phyloP scores from a whole-genome alignment of 345 rosid species.

The Boechera stricta region DNA sequence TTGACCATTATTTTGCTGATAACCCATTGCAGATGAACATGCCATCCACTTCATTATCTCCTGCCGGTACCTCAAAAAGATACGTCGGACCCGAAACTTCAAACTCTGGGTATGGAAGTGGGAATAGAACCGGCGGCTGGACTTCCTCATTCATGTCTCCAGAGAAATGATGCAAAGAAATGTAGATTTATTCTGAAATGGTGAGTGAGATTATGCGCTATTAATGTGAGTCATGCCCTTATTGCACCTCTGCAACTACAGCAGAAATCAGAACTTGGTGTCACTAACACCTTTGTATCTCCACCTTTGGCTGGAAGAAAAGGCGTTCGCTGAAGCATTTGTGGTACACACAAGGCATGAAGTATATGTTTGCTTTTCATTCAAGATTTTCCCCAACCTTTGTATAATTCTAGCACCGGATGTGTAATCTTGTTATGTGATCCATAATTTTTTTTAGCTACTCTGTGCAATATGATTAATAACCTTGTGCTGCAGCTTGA shows the following conservation, averaged over 20 bases:
- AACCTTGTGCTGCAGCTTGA: slow-evolving; percentile 7
- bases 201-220: slow-evolving; percentile 35
- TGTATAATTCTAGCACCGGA: slow-evolving; percentile 37
- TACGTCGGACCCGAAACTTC: slow-evolving; percentile 59
- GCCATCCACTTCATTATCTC: slow-evolving; percentile 63
- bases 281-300: slow-evolving; percentile 21
- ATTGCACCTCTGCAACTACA: slow-evolving; percentile 3
- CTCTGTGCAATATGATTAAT: neutral
- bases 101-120: slow-evolving; percentile 58
- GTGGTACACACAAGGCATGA: slow-evolving; percentile 33
- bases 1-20: slow-evolving; percentile 15
- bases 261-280: slow-evolving; percentile 17
- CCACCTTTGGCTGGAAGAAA: slow-evolving; percentile 47
- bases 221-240: slow-evolving; percentile 41
- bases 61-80: slow-evolving; percentile 71
- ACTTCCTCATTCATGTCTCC: slow-evolving; percentile 79
- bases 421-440: slow-evolving; percentile 33
- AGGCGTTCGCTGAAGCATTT: slow-evolving; percentile 31
- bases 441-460: slow-evolving; percentile 27
- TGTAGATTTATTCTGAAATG: slow-evolving; percentile 13
- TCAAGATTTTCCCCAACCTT: slow-evolving; percentile 32
- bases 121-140: slow-evolving; percentile 66
- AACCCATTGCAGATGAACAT: slow-evolving; percentile 50
- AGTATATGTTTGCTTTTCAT: slow-evolving; percentile 43
- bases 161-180: slow-evolving; percentile 51